Conservation (phyloP, 306 rosid genomes). For the Notholithocarpus densiflorus region DNA sequence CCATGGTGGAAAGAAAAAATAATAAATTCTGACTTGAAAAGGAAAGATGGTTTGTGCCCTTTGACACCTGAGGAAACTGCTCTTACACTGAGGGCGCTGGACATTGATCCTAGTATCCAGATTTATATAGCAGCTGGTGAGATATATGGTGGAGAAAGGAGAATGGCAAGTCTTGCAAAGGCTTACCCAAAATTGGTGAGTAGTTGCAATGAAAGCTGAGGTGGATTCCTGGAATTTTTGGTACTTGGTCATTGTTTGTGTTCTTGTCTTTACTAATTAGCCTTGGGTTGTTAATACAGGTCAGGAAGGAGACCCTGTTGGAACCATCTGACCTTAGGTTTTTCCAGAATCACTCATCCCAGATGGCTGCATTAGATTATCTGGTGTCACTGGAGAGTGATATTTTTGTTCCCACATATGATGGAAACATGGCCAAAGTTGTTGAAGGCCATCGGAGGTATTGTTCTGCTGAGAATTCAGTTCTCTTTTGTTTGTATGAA, state of each 20-base stretch:
- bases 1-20: conserved; percentile 99
- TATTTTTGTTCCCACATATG: conserved; percentile 94
- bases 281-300: conserved; percentile 49
- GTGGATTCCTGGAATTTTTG: neutral
- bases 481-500: neutral
- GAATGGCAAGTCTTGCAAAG: conserved; percentile 71
- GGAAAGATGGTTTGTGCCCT: conserved; percentile 97
- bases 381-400: conserved; percentile 95
- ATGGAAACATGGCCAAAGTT: conserved; percentile 99
- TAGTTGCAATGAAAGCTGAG: conserved; percentile 10
- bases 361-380: conserved; percentile 98
- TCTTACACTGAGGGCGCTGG: conserved; percentile 77
- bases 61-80: conserved; percentile 98
- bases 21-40: conserved; percentile 85
- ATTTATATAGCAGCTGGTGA: conserved; percentile 99
- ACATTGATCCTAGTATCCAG: conserved; percentile 81
- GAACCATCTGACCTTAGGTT: conserved; percentile 77
- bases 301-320: conserved; percentile 87
- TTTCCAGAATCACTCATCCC: conserved; percentile 97
- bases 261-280: conserved; percentile 8
- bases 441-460: conserved; percentile 99
- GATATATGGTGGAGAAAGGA: conserved; percentile 85
- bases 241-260: conserved; percentile 8
- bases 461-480: neutral
- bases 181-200: conserved; percentile 85